These are phyloP conservation scores for Arachnomyces sp. DNA, from an alignment of 2,329 filamentous ascomycete species.

Conservation along the genomic window DNA sequence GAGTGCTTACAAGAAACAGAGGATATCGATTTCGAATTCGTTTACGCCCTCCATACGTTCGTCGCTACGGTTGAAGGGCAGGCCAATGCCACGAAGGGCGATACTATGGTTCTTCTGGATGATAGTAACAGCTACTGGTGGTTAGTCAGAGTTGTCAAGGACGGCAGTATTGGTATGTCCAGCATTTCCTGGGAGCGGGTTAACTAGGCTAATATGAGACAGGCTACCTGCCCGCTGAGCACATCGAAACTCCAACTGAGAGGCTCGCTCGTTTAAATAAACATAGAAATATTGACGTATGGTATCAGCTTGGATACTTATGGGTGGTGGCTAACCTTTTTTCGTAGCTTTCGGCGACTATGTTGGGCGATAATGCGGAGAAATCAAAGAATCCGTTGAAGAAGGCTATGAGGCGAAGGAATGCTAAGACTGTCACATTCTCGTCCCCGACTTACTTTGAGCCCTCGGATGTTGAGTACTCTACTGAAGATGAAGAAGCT, in stretches of 20 bases:
- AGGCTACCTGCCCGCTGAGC: conserved; percentile 95
- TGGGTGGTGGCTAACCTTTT: conserved; percentile 23
- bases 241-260: conserved; percentile 97
- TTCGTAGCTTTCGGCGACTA: conserved; percentile 57
- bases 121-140: conserved; percentile 99
- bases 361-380: conserved; percentile 65
- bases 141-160: conserved; percentile 94
- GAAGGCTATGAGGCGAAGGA: conserved; percentile 72
- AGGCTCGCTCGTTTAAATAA: conserved; percentile 90
- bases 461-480: conserved; percentile 80
- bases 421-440: conserved; percentile 81
- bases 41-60: conserved; percentile 96
- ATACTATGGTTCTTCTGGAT: conserved; percentile 96
- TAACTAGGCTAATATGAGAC: conserved; percentile 22
- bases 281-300: conserved; percentile 92
- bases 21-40: conserved; percentile 99
- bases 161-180: conserved; percentile 75
- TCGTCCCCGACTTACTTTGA: conserved; percentile 79
- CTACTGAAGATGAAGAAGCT: conserved; percentile 64
- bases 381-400: conserved; percentile 78
- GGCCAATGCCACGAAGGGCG: conserved; percentile 95
- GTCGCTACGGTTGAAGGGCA: conserved; percentile 96
- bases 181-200: conserved; percentile 33
- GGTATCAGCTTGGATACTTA: conserved; percentile 26
- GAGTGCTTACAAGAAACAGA: conserved; percentile 92